Evolutionary conservation across 768 basidiomycete genomes (phyloP).

Genomic region (Filobasidium floriforme): DNA sequence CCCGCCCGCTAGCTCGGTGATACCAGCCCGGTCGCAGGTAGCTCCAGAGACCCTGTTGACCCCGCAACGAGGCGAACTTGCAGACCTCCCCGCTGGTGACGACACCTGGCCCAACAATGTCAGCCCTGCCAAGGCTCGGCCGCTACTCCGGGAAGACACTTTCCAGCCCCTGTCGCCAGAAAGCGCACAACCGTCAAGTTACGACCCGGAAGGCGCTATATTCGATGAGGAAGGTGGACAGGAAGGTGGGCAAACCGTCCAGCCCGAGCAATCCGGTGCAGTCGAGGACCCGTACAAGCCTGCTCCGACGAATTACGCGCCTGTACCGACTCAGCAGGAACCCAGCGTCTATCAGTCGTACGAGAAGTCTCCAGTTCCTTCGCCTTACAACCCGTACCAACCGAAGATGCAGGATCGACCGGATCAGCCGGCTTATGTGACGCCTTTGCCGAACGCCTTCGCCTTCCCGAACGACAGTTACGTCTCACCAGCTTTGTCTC

Average conservation of each 20-base stretch:
- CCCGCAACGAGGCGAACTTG: slow-evolving; percentile 48
- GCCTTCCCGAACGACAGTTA: background rate
- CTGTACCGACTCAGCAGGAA: background rate
- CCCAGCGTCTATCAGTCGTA: background rate
- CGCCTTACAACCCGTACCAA: slow-evolving; percentile 9
- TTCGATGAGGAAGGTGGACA: background rate
- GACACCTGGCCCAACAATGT: slow-evolving; percentile 4
- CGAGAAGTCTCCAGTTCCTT: too few relatives aligned
- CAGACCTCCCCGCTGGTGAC: slow-evolving; percentile 55
- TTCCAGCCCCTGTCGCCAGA: slow-evolving; percentile 10
- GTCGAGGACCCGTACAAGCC: slow-evolving; percentile 2
- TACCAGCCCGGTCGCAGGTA: too few relatives aligned
- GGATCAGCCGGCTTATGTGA: background rate
- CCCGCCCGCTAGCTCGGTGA: too few relatives aligned
- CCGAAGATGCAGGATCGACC: background rate
- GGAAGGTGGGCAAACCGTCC: background rate
- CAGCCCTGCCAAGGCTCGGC: slow-evolving; percentile 9
- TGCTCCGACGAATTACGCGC: background rate
- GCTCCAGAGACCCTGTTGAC: too few relatives aligned
- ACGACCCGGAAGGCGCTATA: background rate
- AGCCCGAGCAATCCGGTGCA: background rate
- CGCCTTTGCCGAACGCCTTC: background rate
- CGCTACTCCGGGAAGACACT: slow-evolving; percentile 9
- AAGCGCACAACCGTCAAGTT: background rate
- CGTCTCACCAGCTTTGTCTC: background rate